These are phyloP conservation scores for Termitomyces sp. DNA, from an alignment of 768 basidiomycete genomes.

Conservation along the genomic window DNA sequence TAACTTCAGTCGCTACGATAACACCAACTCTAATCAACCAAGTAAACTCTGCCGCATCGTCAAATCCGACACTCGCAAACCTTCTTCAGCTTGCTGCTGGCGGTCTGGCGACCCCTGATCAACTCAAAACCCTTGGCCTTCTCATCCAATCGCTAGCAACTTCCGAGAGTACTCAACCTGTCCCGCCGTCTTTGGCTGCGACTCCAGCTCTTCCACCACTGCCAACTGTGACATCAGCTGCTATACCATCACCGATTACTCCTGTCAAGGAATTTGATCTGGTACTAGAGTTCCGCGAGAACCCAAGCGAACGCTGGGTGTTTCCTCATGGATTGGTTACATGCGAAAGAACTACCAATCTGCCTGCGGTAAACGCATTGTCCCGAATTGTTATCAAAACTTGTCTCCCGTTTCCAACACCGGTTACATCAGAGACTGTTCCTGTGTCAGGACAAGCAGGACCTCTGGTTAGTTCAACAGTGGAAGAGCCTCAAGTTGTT, in stretches of 20 bases:
- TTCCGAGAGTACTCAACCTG: conserved; percentile 17
- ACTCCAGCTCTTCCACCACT: conserved; percentile 4
- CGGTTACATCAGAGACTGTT: neutral
- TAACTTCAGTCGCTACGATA: conserved; percentile 43
- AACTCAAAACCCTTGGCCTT: conserved; percentile 65
- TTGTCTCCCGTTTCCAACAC: conserved; percentile 37
- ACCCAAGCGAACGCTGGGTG: conserved; percentile 59
- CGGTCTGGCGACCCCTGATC: conserved; percentile 57
- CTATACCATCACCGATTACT: conserved; percentile 12
- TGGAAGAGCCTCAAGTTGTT: conserved; percentile 27
- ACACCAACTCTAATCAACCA: conserved; percentile 57
- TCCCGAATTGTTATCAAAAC: conserved; percentile 39
- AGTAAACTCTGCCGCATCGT: conserved; percentile 63
- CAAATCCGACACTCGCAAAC: conserved; percentile 66
- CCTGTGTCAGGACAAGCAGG: neutral
- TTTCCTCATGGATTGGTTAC: conserved; percentile 59
- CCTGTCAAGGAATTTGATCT: conserved; percentile 64
- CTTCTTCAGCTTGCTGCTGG: conserved; percentile 63
- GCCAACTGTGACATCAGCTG: conserved; percentile 9
- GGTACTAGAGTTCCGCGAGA: conserved; percentile 68
- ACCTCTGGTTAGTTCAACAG: neutral
- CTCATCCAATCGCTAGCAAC: conserved; percentile 66
- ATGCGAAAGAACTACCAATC: conserved; percentile 38
- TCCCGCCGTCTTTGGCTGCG: conserved; percentile 8
- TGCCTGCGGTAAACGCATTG: conserved; percentile 9